A percentile compares a stretch with the other conserved stretches of the same genome.
phyloP scores from a whole-genome alignment of 306 rosid species.

The Dicorynia guianensis region DNA sequence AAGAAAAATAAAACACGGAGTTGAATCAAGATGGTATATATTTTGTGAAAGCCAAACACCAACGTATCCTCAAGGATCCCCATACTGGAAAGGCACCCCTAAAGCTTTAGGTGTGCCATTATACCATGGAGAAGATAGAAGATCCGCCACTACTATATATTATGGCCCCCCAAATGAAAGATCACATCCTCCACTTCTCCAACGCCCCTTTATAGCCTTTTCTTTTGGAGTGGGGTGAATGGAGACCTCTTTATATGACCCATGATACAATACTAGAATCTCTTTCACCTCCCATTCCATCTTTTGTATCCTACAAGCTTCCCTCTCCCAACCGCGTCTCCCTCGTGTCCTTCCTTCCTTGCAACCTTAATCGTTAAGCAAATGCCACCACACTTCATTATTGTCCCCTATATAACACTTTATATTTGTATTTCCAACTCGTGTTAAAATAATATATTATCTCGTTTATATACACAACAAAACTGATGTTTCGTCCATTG shows the following conservation, averaged over 20 bases:
- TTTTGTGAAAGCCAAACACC: conserved; percentile 22
- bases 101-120: conserved; percentile 25
- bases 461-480: no score
- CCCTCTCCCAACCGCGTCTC: conserved; percentile 58
- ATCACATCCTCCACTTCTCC: conserved; percentile 48
- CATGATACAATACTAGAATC: conserved; percentile 57
- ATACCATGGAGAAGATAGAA: conserved; percentile 41
- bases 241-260: conserved; percentile 57
- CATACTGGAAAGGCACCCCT: conserved; percentile 5
- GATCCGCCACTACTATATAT: conserved; percentile 49
- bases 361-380: conserved; percentile 63
- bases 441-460: background rate
- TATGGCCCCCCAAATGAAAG: conserved; percentile 36
- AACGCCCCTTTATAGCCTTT: conserved; percentile 42
- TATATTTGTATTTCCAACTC: conserved; percentile 1
- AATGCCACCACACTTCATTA: background rate
- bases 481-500: no score
- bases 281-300: conserved; percentile 33
- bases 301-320: conserved; percentile 78
- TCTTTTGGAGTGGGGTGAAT: conserved; percentile 54
- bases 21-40: conserved; percentile 35
- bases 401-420: no score
- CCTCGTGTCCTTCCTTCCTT: conserved; percentile 44
- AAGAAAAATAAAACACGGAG: background rate
- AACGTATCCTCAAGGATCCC: conserved; percentile 56